These are phyloP conservation scores for Penicillium ochrochloron DNA, from an alignment of 495 filamentous ascomycete genomes.

Conservation along the genomic window DNA sequence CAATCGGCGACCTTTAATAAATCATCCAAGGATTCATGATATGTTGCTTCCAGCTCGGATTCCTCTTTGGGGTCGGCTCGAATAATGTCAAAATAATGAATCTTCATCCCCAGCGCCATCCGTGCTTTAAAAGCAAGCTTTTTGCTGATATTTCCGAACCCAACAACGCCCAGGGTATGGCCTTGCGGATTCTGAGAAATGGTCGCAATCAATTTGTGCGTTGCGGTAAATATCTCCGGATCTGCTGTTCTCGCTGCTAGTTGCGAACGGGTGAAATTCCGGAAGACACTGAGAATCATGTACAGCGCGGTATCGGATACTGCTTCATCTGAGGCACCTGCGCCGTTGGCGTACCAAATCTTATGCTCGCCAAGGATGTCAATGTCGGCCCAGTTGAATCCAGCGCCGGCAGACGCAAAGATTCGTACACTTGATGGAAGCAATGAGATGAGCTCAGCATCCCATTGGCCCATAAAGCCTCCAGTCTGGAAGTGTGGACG, in stretches of 20 bases:
- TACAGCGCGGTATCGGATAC: slow-evolving; percentile 66
- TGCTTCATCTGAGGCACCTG: slow-evolving; percentile 65
- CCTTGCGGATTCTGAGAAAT: slow-evolving; percentile 52
- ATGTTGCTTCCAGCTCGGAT: slow-evolving; percentile 43
- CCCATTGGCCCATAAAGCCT: slow-evolving; percentile 69
- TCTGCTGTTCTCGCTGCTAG: slow-evolving; percentile 38
- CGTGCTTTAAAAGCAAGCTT: slow-evolving; percentile 61
- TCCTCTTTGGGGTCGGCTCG: slow-evolving; percentile 45
- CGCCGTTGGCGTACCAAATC: slow-evolving; percentile 67
- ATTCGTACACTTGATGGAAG: slow-evolving; percentile 67
- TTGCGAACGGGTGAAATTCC: slow-evolving; percentile 60
- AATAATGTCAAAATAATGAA: slow-evolving; percentile 65
- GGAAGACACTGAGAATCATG: slow-evolving; percentile 66
- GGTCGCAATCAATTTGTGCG: slow-evolving; percentile 54
- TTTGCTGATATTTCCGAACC: slow-evolving; percentile 67
- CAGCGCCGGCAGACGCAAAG: slow-evolving; percentile 70
- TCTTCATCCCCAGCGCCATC: slow-evolving; percentile 63
- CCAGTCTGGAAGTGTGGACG: slow-evolving; percentile 74
- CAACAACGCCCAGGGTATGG: slow-evolving; percentile 57
- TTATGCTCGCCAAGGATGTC: slow-evolving; percentile 55
- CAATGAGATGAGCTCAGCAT: slow-evolving; percentile 64
- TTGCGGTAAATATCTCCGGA: slow-evolving; percentile 46
- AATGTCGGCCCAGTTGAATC: slow-evolving; percentile 76
- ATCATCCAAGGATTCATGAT: slow-evolving; percentile 51
- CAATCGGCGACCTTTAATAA: slow-evolving; percentile 62